Evolutionary conservation across 1,284 basidiomycete genomes (phyloP), one percentile per base, ranked within the genome.

Genomic region (Trichosporon ovoides): DNA sequence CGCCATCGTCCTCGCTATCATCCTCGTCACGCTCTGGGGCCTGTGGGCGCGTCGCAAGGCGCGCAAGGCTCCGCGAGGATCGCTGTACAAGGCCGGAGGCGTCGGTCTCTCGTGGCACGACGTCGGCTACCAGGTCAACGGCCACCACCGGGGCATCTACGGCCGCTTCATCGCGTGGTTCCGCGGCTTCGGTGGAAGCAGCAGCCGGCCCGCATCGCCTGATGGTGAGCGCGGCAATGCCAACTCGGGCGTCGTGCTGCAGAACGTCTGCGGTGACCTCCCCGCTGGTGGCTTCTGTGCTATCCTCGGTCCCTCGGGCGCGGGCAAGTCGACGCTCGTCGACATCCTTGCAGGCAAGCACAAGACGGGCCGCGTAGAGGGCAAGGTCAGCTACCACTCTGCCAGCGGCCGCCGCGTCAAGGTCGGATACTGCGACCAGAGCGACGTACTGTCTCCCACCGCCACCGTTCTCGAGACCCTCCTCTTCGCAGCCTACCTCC

Each of bases 381-480:
- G 74, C 18, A 76, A 74, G 4, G 85, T 92, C 37, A 72, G 78
- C 7, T 88, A 85, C 54, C 33, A 20, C 19, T 50, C 60, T 12
- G 55, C 53, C 5, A 60, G 46, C 18, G 52, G 33, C 38, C 62
- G 10, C 53, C 72, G 68, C 53, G 66, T 60, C 60, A 75, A 68
- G 38, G 81, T 93, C 14, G 89, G 87, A 12, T 93, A 91, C 71
- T 88, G 91, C 16, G 88, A 91, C 40, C 90, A 94, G 77, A 51
- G 50, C n/a, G 90, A 93, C 67, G 81, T 91, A 46, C 81, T 93
- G 10, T 87, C 89, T 0, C 78, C 87, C 0, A 86, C 84, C 53
- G 81, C 91, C 19, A 92, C 91, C 0, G 89, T 93, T 0, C 82
- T 83, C 53, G 91, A 95, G 76, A 85, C 90, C 0, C 81, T 95